Percentiles rank a stretch among this genome's conserved stretches.
phyloP scores from a whole-genome alignment of 495 filamentous ascomycete species.

The Hypoxylon intermedium region DNA sequence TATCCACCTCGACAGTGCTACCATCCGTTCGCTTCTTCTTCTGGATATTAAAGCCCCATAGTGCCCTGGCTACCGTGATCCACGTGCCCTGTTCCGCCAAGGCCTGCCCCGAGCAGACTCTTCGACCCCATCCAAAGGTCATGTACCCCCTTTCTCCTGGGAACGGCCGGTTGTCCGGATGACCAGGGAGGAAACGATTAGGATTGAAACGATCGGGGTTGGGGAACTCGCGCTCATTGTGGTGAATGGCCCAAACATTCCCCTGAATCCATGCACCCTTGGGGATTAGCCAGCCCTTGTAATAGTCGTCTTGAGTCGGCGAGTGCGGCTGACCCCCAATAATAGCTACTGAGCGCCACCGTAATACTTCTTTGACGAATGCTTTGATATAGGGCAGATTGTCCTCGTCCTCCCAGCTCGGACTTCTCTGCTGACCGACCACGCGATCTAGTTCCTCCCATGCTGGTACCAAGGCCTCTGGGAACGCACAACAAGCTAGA shows the following conservation, averaged over 20 bases:
- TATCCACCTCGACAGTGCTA: slow-evolving; percentile 60
- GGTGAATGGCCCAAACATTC: slow-evolving; percentile 71
- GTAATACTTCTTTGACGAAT: slow-evolving; percentile 67
- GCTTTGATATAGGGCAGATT: slow-evolving; percentile 66
- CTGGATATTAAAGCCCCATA: slow-evolving; percentile 63
- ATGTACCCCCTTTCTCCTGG: slow-evolving; percentile 67
- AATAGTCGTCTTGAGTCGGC: slow-evolving; percentile 64
- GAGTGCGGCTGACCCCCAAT: slow-evolving; percentile 70
- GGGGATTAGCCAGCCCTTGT: slow-evolving; percentile 62
- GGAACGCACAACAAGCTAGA: slow-evolving; percentile 65
- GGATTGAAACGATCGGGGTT: slow-evolving; percentile 65
- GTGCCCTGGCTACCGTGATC: slow-evolving; percentile 59
- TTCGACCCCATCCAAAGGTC: slow-evolving; percentile 69
- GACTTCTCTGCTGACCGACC: slow-evolving; percentile 60
- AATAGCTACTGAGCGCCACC: slow-evolving; percentile 69
- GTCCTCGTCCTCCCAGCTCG: slow-evolving; percentile 64
- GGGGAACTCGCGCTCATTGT: slow-evolving; percentile 68
- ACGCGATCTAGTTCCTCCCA: slow-evolving; percentile 66
- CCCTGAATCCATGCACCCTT: slow-evolving; percentile 65
- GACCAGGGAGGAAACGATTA: slow-evolving; percentile 54
- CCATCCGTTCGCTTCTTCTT: slow-evolving; percentile 57
- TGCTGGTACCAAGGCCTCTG: slow-evolving; percentile 52
- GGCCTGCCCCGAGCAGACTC: slow-evolving; percentile 65
- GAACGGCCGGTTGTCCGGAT: slow-evolving; percentile 60
- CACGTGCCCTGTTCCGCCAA: slow-evolving; percentile 66